Conservation (phyloP, 345 rosid species). For the Geranium brycei region DNA sequence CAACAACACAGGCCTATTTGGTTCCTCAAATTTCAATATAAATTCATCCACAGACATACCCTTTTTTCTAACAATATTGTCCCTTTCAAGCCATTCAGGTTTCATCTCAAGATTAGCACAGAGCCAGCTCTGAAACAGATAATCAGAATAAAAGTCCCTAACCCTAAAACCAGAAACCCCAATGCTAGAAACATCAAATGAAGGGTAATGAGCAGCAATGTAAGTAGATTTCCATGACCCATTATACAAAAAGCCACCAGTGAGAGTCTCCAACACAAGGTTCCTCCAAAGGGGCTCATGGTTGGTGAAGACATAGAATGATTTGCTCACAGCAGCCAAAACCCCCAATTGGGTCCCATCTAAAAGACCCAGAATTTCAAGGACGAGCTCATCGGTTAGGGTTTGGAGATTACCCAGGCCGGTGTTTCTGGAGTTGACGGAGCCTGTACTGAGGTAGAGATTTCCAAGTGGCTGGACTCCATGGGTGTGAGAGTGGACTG, state of each 20-base stretch:
- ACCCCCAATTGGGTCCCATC: constrained; percentile 45
- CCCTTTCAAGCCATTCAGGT: constrained; percentile 82
- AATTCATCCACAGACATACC: constrained; percentile 68
- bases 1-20: constrained; percentile 74
- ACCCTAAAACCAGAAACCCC: constrained; percentile 29
- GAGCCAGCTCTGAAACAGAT: constrained; percentile 89
- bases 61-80: constrained; percentile 58
- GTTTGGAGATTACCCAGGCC: constrained; percentile 68
- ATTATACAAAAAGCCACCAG: constrained; percentile 44
- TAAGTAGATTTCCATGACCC: constrained; percentile 77
- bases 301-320: constrained; percentile 55
- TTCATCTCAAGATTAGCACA: constrained; percentile 97
- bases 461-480: constrained; percentile 91
- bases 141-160: constrained; percentile 76
- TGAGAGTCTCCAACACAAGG: constrained; percentile 51
- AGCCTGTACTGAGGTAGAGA: constrained; percentile 41
- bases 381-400: constrained; percentile 64
- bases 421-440: constrained; percentile 53
- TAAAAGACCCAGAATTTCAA: constrained; percentile 66
- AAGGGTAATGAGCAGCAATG: constrained; percentile 32
- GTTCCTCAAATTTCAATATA: constrained; percentile 56
- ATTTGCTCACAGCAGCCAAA: constrained; percentile 60
- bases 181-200: constrained; percentile 12
- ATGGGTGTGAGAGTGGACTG: constrained; percentile 39
- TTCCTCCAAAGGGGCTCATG: constrained; percentile 88